Evolutionary conservation across 805 yeast species (phyloP), one percentile per base, ranked within the genome.

Genomic region (Zygosaccharomyces gambellarensis): DNA sequence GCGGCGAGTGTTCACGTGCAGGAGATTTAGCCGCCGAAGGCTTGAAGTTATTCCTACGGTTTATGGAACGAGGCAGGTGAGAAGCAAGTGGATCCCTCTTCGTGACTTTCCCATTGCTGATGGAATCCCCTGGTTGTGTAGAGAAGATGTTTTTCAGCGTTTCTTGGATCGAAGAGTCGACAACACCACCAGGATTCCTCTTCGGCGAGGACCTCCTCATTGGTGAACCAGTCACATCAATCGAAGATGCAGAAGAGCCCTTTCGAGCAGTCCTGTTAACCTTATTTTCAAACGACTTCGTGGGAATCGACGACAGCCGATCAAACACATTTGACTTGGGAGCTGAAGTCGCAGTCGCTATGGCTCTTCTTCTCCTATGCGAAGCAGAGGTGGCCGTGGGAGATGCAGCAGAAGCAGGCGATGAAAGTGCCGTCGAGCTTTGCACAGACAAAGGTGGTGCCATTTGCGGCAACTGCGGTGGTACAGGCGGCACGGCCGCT

Each of bases 281-380:
- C 49, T 63, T 66, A 23, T 59, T 58, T 31, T 66, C 68, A 40
- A 64, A 65, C 5, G 69, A 64, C 50, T 62, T 61, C 12, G 69
- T 65, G 12, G 68, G 54, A 21, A 51, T 34, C 7, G 62, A 54
- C 0, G 69, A 56, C 31, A 66, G 50, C 38, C 70, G 55, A 38
- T 65, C 68, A 50, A 66, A 66, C 4, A 66, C 69, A 41, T 58
- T 64, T 3, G 44, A 28, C 17, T 22, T 32, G 9, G 19, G 41
- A 6, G 47, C 32, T 11, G 49, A 11, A 17, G 40, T 28, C 11
- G 28, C 36, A 19, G 40, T 23, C 6, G 36, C 39, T 3, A 54
- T 52, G 29, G 49, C 51, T 34, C 46, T 56, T 4, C 47, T 49
- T 10, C 39, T 44, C 10, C 42, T 46, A 21, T 23, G 27, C 5